These are phyloP conservation scores for Neurospora africana DNA, from an alignment of 495 filamentous ascomycete genomes.

Conservation along the genomic window DNA sequence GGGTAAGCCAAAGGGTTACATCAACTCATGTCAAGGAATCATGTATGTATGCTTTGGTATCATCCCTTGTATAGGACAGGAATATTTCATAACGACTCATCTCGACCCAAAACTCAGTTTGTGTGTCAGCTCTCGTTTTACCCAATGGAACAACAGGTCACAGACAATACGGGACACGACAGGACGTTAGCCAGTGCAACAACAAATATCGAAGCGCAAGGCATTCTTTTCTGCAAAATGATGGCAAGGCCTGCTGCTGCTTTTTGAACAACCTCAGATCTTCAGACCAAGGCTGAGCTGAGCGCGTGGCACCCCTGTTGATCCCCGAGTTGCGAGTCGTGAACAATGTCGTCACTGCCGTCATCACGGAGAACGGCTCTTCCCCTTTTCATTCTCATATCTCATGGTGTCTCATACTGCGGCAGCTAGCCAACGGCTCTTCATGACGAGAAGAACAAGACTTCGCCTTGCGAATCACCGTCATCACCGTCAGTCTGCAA, in stretches of 20 bases:
- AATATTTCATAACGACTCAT: background rate
- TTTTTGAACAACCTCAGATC: background rate
- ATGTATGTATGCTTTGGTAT: background rate
- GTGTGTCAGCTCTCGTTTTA: background rate
- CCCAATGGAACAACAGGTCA: background rate
- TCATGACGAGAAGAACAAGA: background rate
- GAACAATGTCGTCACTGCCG: background rate
- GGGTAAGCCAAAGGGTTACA: background rate
- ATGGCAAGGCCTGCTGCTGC: background rate
- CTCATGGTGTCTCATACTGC: background rate
- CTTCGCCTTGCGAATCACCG: background rate
- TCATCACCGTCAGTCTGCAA: background rate
- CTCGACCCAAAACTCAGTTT: too few species aligned
- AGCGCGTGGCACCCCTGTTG: background rate
- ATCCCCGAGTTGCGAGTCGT: background rate
- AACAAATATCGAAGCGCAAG: background rate
- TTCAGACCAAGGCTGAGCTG: background rate
- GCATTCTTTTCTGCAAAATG: background rate
- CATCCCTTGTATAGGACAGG: background rate
- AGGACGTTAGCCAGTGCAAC: background rate
- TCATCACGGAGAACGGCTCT: background rate
- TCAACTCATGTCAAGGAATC: background rate
- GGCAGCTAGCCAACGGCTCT: background rate
- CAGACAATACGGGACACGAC: too few species aligned
- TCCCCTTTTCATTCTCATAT: background rate